These are phyloP conservation scores for Nidularia pulvinata DNA, from an alignment of 768 basidiomycete species.

Conservation along the genomic window DNA sequence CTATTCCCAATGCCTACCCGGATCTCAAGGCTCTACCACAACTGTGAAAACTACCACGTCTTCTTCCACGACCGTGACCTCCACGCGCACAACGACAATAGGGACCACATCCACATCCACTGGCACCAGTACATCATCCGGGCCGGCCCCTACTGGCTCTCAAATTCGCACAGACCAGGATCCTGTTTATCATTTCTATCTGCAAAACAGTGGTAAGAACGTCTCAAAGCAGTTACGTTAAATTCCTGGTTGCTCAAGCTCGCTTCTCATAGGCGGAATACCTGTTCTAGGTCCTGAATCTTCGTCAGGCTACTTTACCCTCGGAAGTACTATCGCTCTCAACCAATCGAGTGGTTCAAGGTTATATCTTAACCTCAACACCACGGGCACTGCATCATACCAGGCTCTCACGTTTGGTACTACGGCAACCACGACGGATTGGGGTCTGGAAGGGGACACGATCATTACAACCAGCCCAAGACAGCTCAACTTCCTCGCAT, in stretches of 20 bases:
- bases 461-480: constrained; percentile 53
- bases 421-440: constrained; percentile 48
- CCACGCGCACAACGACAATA: constrained; percentile 20
- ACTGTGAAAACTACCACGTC: neutral
- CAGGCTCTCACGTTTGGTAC: constrained; percentile 42
- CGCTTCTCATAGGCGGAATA: constrained; percentile 30
- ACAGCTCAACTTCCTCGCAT: constrained; percentile 56
- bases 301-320: constrained; percentile 49
- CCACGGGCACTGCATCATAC: constrained; percentile 41
- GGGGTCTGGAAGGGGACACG: constrained; percentile 60
- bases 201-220: constrained; percentile 41
- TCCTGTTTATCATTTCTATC: constrained; percentile 57
- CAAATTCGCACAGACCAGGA: constrained; percentile 53
- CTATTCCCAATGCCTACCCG: constrained; percentile 55
- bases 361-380: constrained; percentile 49
- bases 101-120: constrained; percentile 19
- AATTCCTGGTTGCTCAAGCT: too few species aligned
- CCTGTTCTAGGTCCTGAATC: constrained; percentile 53
- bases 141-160: constrained; percentile 36
- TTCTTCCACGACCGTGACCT: constrained; percentile 20
- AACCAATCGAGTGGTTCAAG: constrained; percentile 36
- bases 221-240: neutral
- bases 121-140: constrained; percentile 10
- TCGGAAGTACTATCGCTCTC: constrained; percentile 44
- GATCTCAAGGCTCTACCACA: constrained; percentile 5